Conservation (phyloP, 345 rosid genomes). For the Aurinia saxatilis region DNA sequence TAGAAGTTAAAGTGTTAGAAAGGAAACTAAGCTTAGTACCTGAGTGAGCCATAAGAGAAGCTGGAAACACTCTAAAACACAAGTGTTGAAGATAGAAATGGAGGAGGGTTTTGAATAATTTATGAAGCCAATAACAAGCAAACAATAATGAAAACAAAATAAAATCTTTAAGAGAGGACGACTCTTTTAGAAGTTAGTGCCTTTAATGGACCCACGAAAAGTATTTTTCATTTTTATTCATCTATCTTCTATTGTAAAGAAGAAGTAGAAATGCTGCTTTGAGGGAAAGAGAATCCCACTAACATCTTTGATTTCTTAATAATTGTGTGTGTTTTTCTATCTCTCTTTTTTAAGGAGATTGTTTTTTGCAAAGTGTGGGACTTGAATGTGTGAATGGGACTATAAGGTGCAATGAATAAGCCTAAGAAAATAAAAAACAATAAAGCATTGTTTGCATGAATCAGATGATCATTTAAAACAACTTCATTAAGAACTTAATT, state of each 20-base stretch:
- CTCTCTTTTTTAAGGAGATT: background rate
- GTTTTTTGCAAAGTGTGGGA: conserved; percentile 23
- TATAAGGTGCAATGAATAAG: conserved; percentile 4
- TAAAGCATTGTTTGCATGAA: background rate
- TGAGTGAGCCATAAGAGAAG: conserved; percentile 38
- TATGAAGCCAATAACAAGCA: conserved; percentile 14
- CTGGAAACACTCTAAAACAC: conserved; percentile 25
- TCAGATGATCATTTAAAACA: background rate
- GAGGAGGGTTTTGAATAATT: conserved; percentile 25
- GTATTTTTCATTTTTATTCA: conserved; percentile 24
- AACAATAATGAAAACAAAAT: conserved; percentile 17
- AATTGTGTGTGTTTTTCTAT: conserved; percentile 3
- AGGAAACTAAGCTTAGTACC: conserved; percentile 29
- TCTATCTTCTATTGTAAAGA: conserved; percentile 21
- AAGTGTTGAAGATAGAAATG: conserved; percentile 19
- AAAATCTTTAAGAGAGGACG: conserved; percentile 23
- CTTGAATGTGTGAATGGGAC: conserved; percentile 12
- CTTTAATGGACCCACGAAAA: conserved; percentile 47
- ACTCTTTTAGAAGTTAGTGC: conserved; percentile 34
- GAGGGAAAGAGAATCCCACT: conserved; percentile 71
- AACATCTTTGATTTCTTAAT: conserved; percentile 28
- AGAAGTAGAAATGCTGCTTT: conserved; percentile 24
- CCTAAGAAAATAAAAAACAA: background rate
- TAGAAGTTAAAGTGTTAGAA: conserved; percentile 6
- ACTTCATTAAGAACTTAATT: conserved; percentile 1